Evolutionary conservation across 2,329 filamentous ascomycete genomes (phyloP).

Genomic region (Xylariomycetidae sp.): DNA sequence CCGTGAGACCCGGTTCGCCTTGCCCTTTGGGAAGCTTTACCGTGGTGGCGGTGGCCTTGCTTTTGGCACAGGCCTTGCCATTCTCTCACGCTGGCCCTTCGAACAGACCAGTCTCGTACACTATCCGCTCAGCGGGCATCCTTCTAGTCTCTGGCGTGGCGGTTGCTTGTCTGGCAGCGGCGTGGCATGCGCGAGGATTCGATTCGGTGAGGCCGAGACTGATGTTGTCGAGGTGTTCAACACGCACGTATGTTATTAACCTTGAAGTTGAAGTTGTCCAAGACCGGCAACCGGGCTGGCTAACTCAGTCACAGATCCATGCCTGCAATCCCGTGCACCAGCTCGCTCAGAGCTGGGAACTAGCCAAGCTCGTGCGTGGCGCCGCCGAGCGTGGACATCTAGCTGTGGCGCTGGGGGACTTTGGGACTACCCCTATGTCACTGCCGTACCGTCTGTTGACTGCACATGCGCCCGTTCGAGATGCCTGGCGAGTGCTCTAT

Average conservation of each 20-base stretch:
- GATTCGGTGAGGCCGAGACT: slow-evolving; percentile 56
- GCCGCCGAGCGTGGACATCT: slow-evolving; percentile 77
- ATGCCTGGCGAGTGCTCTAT: slow-evolving; percentile 79
- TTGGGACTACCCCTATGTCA: slow-evolving; percentile 90
- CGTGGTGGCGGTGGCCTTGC: slow-evolving; percentile 78
- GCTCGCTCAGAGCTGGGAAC: slow-evolving; percentile 90
- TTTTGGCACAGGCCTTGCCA: slow-evolving; percentile 83
- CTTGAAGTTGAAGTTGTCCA: too few relatives aligned
- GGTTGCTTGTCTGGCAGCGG: slow-evolving; percentile 98
- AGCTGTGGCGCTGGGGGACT: slow-evolving; percentile 83
- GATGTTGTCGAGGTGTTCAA: slow-evolving; percentile 86
- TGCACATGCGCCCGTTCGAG: slow-evolving; percentile 67
- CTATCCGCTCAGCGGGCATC: slow-evolving; percentile 89
- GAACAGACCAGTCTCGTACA: slow-evolving; percentile 78
- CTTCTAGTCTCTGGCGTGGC: slow-evolving; percentile 87
- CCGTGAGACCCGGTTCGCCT: slow-evolving; percentile 61
- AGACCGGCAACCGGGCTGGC: neutral
- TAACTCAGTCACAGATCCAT: slow-evolving; percentile 61
- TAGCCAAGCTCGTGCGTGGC: slow-evolving; percentile 79
- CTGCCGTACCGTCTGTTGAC: slow-evolving; percentile 79
- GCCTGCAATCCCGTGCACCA: slow-evolving; percentile 86
- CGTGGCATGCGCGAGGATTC: slow-evolving; percentile 74
- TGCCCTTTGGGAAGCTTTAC: slow-evolving; percentile 94
- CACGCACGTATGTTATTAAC: slow-evolving; percentile 67
- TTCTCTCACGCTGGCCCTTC: slow-evolving; percentile 88